Percentiles rank a stretch among this genome's conserved stretches.
Conservation (phyloP, 306 rosid species). For the Corylus americana region DNA sequence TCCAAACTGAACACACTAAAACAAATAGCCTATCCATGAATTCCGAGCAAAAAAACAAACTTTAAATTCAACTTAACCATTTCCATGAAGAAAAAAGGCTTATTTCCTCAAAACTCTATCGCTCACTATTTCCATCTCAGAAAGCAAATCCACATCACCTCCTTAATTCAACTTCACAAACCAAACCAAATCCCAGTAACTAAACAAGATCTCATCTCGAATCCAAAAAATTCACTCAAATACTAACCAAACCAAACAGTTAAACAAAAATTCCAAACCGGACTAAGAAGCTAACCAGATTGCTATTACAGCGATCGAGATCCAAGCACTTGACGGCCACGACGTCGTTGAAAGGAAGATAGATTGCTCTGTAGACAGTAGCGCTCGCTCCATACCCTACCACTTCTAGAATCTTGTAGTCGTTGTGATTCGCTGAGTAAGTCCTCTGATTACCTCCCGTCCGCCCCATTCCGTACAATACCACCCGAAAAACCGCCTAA, state of each 20-base stretch:
- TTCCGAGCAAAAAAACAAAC: background rate
- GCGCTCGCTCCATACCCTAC: conserved; percentile 98
- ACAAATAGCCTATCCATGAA: background rate
- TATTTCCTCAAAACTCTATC: background rate
- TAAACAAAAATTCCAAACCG: no score
- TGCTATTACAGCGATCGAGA: conserved; percentile 94
- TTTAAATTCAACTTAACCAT: conserved; percentile 6
- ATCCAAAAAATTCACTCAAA: background rate
- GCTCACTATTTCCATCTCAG: conserved; percentile 6
- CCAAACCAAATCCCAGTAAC: conserved; percentile 10
- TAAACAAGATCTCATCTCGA: background rate
- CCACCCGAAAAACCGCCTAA: background rate
- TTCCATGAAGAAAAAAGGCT: background rate
- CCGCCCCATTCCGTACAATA: conserved; percentile 38
- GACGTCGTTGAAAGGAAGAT: conserved; percentile 75
- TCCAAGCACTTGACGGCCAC: conserved; percentile 93
- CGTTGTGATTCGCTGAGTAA: conserved; percentile 58
- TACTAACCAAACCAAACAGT: background rate
- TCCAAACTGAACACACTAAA: background rate
- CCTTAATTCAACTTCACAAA: background rate
- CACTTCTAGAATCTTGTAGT: conserved; percentile 93
- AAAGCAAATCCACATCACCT: conserved; percentile 17
- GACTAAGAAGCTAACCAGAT: conserved; percentile 49
- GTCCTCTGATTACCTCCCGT: conserved; percentile 50
- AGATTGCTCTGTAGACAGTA: conserved; percentile 84